These are phyloP conservation scores for Oryza glaberrima DNA, from an alignment of 176 grass and related monocot species.

Conservation along the genomic window DNA sequence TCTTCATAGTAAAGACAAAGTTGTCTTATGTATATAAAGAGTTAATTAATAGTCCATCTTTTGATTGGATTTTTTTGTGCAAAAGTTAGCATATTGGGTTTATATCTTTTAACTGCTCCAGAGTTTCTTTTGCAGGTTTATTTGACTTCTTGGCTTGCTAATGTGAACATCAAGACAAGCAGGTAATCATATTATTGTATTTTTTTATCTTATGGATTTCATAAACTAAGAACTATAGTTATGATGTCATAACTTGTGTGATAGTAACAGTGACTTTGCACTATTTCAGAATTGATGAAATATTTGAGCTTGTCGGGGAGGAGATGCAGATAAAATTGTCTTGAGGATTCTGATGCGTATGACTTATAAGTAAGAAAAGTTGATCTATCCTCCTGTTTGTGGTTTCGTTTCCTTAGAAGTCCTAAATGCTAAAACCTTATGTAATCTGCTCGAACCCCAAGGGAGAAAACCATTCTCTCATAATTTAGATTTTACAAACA, in stretches of 20 bases:
- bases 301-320: slow-evolving; percentile 63
- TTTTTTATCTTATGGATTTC: slow-evolving; percentile 2
- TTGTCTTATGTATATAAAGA: not conserved
- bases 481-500: slow-evolving; percentile 9
- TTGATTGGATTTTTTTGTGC: slow-evolving; percentile 6
- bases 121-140: slow-evolving; percentile 54
- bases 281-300: slow-evolving; percentile 59
- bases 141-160: slow-evolving; percentile 60
- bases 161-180: slow-evolving; percentile 56
- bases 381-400: not conserved
- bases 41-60: slow-evolving; percentile 16
- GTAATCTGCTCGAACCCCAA: not conserved
- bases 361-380: not conserved
- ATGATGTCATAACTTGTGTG: not conserved
- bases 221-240: slow-evolving; percentile 12
- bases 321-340: slow-evolving; percentile 50
- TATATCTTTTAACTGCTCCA: slow-evolving; percentile 17
- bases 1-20: not conserved
- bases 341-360: slow-evolving; percentile 40
- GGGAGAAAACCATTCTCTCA: not conserved
- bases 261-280: not conserved
- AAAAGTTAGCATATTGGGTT: slow-evolving; percentile 10
- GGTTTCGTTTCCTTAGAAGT: slow-evolving; percentile 7
- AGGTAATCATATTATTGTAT: slow-evolving; percentile 40
- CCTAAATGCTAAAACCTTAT: not conserved